These are phyloP conservation scores for Oldenlandia corymbosa DNA, from an alignment of 257 asterid genomes.

Conservation along the genomic window DNA sequence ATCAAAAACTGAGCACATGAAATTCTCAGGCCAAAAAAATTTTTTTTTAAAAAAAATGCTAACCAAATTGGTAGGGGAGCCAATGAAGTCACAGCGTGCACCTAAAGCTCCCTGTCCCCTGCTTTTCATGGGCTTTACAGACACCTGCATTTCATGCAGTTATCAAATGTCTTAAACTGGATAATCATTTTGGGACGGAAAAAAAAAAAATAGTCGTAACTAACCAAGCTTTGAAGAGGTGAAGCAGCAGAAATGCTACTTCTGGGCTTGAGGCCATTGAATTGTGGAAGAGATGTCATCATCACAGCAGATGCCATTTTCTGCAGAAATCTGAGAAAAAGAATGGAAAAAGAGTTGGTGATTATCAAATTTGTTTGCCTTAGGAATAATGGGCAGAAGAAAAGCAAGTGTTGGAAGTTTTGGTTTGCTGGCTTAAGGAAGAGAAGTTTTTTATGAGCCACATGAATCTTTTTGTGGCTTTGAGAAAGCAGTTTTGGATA, in stretches of 20 bases:
- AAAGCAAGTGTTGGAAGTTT: too few species aligned
- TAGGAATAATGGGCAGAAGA: too few species aligned
- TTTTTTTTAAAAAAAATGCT: too few species aligned
- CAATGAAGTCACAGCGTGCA: constrained; percentile 89
- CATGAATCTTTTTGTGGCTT: too few species aligned
- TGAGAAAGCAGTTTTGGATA: too few species aligned
- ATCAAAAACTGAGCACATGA: not conserved
- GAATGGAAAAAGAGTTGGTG: too few species aligned
- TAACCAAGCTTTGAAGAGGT: constrained; percentile 51
- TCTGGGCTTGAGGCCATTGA: constrained; percentile 64
- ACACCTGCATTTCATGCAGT: constrained; percentile 27
- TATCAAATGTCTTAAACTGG: not conserved
- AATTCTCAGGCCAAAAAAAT: not conserved
- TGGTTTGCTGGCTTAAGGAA: too few species aligned
- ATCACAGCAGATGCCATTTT: constrained; percentile 60
- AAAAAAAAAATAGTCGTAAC: not conserved
- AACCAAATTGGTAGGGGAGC: constrained; percentile 90
- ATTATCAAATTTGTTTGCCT: not conserved
- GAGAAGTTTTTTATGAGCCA: too few species aligned
- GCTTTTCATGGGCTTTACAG: constrained; percentile 42
- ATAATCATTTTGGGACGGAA: not conserved
- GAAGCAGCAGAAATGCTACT: constrained; percentile 29
- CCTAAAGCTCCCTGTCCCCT: constrained; percentile 65
- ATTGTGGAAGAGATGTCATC: constrained; percentile 77
- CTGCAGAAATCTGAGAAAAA: not conserved